Base-by-base conservation (phyloP, 2,329 filamentous ascomycete species). In the Aureobasidium sp. region DNA sequence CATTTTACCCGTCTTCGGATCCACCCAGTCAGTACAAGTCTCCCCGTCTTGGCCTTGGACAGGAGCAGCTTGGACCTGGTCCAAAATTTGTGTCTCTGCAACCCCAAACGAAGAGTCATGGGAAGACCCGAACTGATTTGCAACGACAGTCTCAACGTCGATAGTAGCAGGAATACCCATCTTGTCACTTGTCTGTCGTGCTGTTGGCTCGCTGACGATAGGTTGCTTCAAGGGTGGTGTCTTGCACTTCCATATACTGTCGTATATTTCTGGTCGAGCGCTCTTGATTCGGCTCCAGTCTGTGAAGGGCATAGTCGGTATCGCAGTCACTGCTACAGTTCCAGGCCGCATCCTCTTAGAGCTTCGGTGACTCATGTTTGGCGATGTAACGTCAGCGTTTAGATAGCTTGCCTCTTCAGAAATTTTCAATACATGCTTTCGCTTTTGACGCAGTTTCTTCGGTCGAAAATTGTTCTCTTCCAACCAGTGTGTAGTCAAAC, bases 401-500 rank as follows among this genome's bases (percentile, higher is more conserved):
- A 11, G 25, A 3, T 23, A n/a, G 23, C 20, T 43, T 36, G 50
- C 6, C 18, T 18, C 18, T 15, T 31, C 38, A 15, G n/a, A 3
- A 10, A 23, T 16, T 23, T 31, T 10, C 11, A 2, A 16, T 4
- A 23, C 47, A 29, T 50, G 58, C 29, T 45, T 53, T 36, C 42
- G 18, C 29, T 48, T 47, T 23, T n/a, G 68, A 69, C 23, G 48
- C 67, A 67, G 68, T 29, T 77, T 78, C 25, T 69, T 73, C 5
- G 92, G 90, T 5, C 86, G 84, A 70, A 95, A 91, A 68, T 91
- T 84, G 71, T 96, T 86, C 33, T 90, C 89, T 64, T 88, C 88
- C 9, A 98, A 79, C 78, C 97, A 98, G 67, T 94, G 89, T 56
- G 85, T 87, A 31, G 93, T 83, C 74, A 95, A 87, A 0, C 88